Conservation (phyloP, 441 rosid species). For the Bruguiera hainesii region DNA sequence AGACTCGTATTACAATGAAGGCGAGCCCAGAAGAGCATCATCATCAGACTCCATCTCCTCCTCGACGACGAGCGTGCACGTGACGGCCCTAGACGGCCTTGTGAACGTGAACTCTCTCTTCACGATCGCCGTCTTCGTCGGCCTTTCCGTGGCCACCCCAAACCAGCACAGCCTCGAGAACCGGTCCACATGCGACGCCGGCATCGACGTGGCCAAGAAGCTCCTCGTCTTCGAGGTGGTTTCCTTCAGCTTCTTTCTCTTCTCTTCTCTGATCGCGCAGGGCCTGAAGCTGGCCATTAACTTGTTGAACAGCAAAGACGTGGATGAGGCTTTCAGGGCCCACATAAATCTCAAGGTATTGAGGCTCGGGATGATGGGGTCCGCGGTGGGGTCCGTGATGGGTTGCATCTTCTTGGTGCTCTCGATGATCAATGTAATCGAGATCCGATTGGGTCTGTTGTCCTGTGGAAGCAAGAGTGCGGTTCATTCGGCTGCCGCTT, state of each 20-base stretch:
- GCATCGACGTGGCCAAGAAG: not conserved
- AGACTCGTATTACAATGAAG: conserved; percentile 28
- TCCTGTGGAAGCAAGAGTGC: conserved; percentile 82
- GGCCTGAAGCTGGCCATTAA: conserved; percentile 87
- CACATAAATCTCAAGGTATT: conserved; percentile 67
- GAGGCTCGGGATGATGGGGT: conserved; percentile 84
- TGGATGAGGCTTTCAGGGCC: conserved; percentile 78
- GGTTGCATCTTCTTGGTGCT: conserved; percentile 84
- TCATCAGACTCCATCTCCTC: conserved; percentile 23
- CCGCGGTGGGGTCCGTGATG: conserved; percentile 83
- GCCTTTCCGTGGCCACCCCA: conserved; percentile 18
- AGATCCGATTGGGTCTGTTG: conserved; percentile 80
- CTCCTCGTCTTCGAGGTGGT: conserved; percentile 20
- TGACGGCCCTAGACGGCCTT: conserved; percentile 39
- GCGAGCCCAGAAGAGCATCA: conserved; percentile 23
- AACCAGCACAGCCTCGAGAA: conserved; percentile 14
- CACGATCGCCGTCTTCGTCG: conserved; percentile 26
- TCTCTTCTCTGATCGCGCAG: conserved; percentile 36
- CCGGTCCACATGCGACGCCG: conserved; percentile 14
- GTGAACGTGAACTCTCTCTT: conserved; percentile 27
- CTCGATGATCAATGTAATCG: conserved; percentile 80
- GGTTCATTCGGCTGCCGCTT: conserved; percentile 53
- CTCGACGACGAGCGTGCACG: conserved; percentile 84
- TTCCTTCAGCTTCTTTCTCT: conserved; percentile 28
- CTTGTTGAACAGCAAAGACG: conserved; percentile 77